Percentiles rank a stretch among this genome's conserved stretches.
Evolutionary conservation across 805 yeast species (phyloP).

Genomic region (Pichia phayaonensis): DNA sequence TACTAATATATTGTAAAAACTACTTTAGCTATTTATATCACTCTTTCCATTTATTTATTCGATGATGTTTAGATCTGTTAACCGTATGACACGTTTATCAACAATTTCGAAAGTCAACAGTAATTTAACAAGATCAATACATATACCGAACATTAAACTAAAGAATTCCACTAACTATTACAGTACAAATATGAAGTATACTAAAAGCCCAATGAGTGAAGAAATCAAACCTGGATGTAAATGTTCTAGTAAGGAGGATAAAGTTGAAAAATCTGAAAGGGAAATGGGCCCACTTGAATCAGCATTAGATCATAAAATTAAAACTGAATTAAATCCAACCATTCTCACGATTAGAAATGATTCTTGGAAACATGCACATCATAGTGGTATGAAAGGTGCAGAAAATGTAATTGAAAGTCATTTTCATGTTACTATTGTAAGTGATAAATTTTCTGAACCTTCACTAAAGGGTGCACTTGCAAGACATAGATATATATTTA

Average conservation of each 20-base stretch:
- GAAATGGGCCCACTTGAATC: constrained; percentile 38
- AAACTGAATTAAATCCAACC: constrained; percentile 35
- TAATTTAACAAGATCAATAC: neutral
- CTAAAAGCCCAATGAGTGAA: neutral
- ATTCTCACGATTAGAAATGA: constrained; percentile 60
- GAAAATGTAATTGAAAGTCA: constrained; percentile 72
- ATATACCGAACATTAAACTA: neutral
- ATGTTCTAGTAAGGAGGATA: constrained; percentile 7
- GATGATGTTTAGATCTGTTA: neutral
- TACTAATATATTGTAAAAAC: too few species aligned
- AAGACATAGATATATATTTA: constrained; percentile 73
- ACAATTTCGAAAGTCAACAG: neutral
- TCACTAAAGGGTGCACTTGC: constrained; percentile 43
- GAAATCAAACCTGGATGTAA: constrained; percentile 8
- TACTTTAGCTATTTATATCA: too few species aligned
- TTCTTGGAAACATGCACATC: constrained; percentile 83
- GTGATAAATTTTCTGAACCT: constrained; percentile 49
- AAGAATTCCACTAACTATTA: neutral
- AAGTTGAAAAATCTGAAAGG: constrained; percentile 19
- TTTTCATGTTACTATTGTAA: constrained; percentile 66
- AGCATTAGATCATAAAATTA: constrained; percentile 38
- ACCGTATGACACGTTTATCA: neutral
- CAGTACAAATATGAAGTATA: neutral
- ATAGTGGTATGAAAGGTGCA: constrained; percentile 72
- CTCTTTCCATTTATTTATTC: neutral